These are phyloP conservation scores for Cantharellus cinnabarinus DNA, from an alignment of 768 basidiomycete species.

Conservation along the genomic window DNA sequence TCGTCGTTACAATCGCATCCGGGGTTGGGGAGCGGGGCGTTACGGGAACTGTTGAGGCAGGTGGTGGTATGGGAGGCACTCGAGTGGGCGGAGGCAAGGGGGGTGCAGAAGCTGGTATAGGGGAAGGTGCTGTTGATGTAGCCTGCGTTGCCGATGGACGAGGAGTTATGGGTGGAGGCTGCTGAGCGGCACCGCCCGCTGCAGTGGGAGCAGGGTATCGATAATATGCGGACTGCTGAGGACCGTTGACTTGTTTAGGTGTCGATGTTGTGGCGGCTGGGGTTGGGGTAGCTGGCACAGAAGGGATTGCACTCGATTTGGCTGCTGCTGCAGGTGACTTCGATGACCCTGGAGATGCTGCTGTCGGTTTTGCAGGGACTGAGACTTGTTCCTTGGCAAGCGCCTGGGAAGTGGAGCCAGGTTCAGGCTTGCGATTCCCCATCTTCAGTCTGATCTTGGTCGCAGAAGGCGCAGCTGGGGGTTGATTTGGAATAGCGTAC, in stretches of 20 bases:
- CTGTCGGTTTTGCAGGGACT: slow-evolving; percentile 11
- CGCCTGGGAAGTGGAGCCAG: background rate
- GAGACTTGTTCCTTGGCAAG: slow-evolving; percentile 7
- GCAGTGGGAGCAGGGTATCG: background rate
- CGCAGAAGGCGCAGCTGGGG: slow-evolving; percentile 28
- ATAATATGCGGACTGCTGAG: background rate
- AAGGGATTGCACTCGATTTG: background rate
- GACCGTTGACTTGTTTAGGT: slow-evolving; percentile 1
- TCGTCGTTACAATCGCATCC: slow-evolving; percentile 9
- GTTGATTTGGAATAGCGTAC: slow-evolving; percentile 33
- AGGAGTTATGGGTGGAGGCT: background rate
- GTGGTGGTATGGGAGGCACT: background rate
- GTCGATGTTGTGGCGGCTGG: slow-evolving; percentile 12
- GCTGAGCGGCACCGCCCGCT: too few relatives aligned
- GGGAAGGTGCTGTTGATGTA: slow-evolving; percentile 3
- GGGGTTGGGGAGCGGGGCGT: slow-evolving; percentile 1
- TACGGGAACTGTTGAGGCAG: background rate
- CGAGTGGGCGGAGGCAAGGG: background rate
- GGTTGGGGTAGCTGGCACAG: background rate
- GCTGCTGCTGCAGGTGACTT: background rate
- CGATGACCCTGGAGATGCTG: slow-evolving; percentile 10
- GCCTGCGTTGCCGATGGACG: background rate
- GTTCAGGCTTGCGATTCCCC: slow-evolving; percentile 1
- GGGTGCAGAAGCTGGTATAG: slow-evolving; percentile 3
- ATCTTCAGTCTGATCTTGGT: slow-evolving; percentile 8